Conservation (phyloP, 768 basidiomycete species). For the Boletus pseudo-olivaceus region DNA sequence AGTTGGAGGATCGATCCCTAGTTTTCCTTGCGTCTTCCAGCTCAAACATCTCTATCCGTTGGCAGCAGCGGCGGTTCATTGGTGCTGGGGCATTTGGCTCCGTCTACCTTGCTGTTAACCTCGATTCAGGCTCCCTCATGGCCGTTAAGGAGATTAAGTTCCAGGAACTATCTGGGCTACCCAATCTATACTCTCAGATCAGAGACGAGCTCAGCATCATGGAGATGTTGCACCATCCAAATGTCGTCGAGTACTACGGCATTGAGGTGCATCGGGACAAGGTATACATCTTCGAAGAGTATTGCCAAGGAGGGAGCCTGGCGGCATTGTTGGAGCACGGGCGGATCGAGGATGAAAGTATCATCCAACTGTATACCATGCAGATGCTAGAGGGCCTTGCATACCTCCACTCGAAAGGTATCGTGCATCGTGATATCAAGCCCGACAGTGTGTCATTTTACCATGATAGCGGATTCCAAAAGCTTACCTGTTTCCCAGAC, state of each 20-base stretch:
- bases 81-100: conserved; percentile 98
- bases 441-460: conserved; percentile 79
- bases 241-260: conserved; percentile 98
- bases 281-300: conserved; percentile 99
- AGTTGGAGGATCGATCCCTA: conserved; percentile 88
- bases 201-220: conserved; percentile 95
- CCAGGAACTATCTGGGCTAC: conserved; percentile 85
- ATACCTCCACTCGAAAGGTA: conserved; percentile 89
- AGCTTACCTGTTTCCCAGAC: conserved; percentile 48
- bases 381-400: conserved; percentile 94
- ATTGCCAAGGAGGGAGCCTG: conserved; percentile 93
- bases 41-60: conserved; percentile 91
- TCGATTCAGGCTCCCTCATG: conserved; percentile 95
- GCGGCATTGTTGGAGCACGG: conserved; percentile 88
- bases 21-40: conserved; percentile 94
- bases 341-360: conserved; percentile 93
- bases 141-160: conserved; percentile 99
- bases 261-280: conserved; percentile 99
- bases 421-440: conserved; percentile 96
- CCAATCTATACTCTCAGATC: conserved; percentile 88
- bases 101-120: conserved; percentile 98
- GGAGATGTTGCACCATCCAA: conserved; percentile 97
- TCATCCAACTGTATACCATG: conserved; percentile 92
- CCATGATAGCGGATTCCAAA: background rate
- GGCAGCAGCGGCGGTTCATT: conserved; percentile 98